Evolutionary conservation across 2,329 filamentous ascomycete species (phyloP).

Genomic region (Immersiporthe knoxdaviesiana): DNA sequence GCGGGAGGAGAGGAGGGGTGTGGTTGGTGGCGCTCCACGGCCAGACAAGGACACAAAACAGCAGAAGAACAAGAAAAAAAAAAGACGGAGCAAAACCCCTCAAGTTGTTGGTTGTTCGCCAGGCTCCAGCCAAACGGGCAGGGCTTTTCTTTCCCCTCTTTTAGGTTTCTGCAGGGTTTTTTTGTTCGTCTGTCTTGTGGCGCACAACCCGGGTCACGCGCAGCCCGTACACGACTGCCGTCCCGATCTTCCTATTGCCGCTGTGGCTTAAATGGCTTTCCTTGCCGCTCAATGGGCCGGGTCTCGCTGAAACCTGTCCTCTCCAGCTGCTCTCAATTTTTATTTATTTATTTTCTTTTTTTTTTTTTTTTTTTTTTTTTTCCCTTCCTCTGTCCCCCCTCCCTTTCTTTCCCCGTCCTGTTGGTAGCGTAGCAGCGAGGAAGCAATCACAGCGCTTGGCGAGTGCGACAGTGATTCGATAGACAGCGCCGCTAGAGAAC

Average conservation of each 20-base stretch:
- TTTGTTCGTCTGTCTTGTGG: slow-evolving; percentile 11
- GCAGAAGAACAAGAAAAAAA: neutral
- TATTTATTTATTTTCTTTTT: too few species aligned
- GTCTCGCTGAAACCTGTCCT: slow-evolving; percentile 16
- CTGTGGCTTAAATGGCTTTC: slow-evolving; percentile 16
- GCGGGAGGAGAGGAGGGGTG: too few species aligned
- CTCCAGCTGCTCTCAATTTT: slow-evolving; percentile 11
- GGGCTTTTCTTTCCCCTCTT: neutral
- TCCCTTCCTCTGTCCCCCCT: too few species aligned
- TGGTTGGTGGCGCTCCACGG: neutral
- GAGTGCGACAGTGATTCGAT: slow-evolving; percentile 26
- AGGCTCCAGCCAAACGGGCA: neutral
- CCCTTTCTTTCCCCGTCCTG: too few species aligned
- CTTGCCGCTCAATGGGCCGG: neutral
- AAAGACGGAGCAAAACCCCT: neutral
- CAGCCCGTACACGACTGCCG: slow-evolving; percentile 14
- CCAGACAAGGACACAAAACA: too few species aligned
- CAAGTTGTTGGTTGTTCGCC: neutral
- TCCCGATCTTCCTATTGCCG: slow-evolving; percentile 14
- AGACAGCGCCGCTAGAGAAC: slow-evolving; percentile 26
- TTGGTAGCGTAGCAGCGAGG: slow-evolving; percentile 23
- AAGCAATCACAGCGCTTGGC: slow-evolving; percentile 10
- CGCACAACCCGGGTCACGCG: slow-evolving; percentile 11
- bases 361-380: too few species aligned
- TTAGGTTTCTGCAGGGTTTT: neutral